phyloP scores from a whole-genome alignment of 495 filamentous ascomycete species.

The Penicillium diatomitis region DNA sequence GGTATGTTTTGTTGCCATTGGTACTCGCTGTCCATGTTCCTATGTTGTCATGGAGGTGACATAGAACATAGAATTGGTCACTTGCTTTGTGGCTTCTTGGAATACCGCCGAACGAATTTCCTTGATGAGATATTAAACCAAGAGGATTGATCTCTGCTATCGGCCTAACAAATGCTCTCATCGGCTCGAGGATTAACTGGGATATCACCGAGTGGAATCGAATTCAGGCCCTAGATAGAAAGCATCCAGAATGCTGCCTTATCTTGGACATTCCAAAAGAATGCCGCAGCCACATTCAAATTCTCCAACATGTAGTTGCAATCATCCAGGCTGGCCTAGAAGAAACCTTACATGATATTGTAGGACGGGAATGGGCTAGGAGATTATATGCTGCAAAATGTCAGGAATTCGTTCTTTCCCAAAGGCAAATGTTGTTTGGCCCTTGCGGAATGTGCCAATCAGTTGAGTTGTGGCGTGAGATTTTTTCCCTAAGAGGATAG shows the following conservation, averaged over 20 bases:
- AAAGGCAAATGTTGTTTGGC: background rate
- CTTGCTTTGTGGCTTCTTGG: background rate
- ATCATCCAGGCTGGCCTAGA: background rate
- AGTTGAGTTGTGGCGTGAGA: no score
- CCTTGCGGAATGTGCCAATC: background rate
- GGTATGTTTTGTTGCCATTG: background rate
- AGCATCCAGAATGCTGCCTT: background rate
- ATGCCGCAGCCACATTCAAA: background rate
- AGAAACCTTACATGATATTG: background rate
- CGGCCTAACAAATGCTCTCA: background rate
- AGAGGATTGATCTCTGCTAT: background rate
- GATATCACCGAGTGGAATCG: background rate
- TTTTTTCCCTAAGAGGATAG: no score
- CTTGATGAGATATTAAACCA: background rate
- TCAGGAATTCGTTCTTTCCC: background rate
- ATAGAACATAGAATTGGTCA: background rate
- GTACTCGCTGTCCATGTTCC: background rate
- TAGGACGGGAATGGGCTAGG: background rate
- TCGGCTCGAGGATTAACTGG: background rate
- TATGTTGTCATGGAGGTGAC: background rate
- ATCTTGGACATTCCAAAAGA: background rate
- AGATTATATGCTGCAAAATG: background rate
- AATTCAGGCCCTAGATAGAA: background rate
- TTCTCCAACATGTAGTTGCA: background rate
- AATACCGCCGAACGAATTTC: background rate